Evolutionary conservation across 108 stramenopile species (phyloP), one percentile per base, ranked within the genome.

Genomic region (Nitzschia sp.): DNA sequence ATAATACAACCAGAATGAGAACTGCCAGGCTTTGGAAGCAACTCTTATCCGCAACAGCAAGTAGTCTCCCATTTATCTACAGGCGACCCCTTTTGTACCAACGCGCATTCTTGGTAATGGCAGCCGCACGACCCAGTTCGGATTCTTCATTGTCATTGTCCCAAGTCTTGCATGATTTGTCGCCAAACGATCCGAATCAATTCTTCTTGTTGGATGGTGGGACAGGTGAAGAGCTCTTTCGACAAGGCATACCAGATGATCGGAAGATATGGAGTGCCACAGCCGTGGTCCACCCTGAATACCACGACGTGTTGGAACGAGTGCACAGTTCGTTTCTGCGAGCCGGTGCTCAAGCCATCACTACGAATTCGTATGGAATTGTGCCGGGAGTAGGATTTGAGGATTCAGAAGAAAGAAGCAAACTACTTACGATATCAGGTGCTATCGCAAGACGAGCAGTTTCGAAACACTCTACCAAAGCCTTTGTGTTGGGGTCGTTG

Each of bases 181-280:
- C n/a, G n/a, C n/a, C n/a, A n/a, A n/a, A n/a, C n/a, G n/a, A n/a
- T n/a, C n/a, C n/a, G n/a, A n/a, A n/a, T n/a, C n/a, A n/a, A n/a
- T n/a, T 65, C 25, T 75, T 89, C 34, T 59, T 88, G 2, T 78
- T 94, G 29, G 92, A 90, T 53, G 89, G 92, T 25, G 92, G 93
- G 6, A 94, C 90, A 2, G 93, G 93, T 5, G 93, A 94, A 68
- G 93, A 94, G 72, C 75, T 94, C 30, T 85, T 91, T 64, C 82
- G 81, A 32, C 78, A 77, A 23, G 85, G 85, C 1, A 85, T 94
- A 15, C 88, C 88, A 11, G 93, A 94, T 32, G 93, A 94, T 72
- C 78, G 93, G 11, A 79, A 73, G 61, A 79, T 85, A 19, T 94
- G 93, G 93, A 88, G 86, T 63, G 93, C 93, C 36, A 82, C 78